Evolutionary conservation across 2,329 filamentous ascomycete species (phyloP).

Genomic region (Fusarium oxysporum): DNA sequence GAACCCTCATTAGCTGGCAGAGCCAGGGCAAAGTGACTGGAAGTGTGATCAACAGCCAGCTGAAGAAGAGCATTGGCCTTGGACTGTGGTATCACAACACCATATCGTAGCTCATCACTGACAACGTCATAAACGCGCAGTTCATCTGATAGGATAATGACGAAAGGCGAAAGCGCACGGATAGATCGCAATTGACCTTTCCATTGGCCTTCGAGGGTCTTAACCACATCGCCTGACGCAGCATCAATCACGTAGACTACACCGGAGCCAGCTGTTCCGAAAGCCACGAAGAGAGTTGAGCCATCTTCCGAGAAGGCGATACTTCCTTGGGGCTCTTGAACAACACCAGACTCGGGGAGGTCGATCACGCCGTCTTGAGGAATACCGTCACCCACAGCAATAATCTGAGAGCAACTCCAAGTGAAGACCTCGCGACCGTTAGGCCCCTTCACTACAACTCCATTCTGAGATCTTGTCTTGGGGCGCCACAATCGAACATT

Average conservation of each 20-base stretch:
- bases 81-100: conserved; percentile 65
- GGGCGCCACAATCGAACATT: conserved; percentile 85
- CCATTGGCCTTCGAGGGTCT: conserved; percentile 76
- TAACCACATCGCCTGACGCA: conserved; percentile 72
- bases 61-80: conserved; percentile 64
- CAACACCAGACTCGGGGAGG: conserved; percentile 34
- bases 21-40: conserved; percentile 74
- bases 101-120: conserved; percentile 77
- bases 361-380: conserved; percentile 55
- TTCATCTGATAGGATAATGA: conserved; percentile 80
- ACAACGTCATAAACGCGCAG: conserved; percentile 89
- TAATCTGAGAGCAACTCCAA: conserved; percentile 77
- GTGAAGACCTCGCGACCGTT: conserved; percentile 71
- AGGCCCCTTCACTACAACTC: conserved; percentile 70
- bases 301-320: conserved; percentile 87
- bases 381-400: conserved; percentile 64
- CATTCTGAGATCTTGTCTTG: conserved; percentile 75
- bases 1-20: conserved; percentile 61
- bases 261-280: conserved; percentile 65
- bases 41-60: conserved; percentile 76
- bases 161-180: conserved; percentile 76
- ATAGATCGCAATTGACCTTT: conserved; percentile 74
- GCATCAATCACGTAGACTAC: conserved; percentile 83
- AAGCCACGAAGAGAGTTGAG: conserved; percentile 80
- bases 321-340: conserved; percentile 66